Base-by-base conservation (phyloP, 208 protist species). In the Crithidia sp. region DNA sequence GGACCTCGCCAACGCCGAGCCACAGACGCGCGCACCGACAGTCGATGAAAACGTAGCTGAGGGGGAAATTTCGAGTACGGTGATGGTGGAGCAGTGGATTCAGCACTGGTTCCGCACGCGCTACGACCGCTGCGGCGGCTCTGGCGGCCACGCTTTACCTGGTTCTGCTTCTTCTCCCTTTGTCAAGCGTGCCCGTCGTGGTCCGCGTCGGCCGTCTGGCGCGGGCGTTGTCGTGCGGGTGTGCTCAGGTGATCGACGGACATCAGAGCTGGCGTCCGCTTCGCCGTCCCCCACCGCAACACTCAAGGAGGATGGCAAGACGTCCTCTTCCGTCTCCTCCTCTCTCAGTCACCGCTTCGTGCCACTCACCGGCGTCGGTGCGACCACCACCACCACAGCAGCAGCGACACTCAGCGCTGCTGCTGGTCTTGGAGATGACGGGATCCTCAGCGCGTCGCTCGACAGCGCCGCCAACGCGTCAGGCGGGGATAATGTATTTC, bases 61-160 rank as follows among this genome's bases (percentile, higher is more conserved):
- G 6, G 37, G 10, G 7, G n/a, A 59, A 7, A 39, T 7, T 28
- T 12, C 37, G 12, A 54, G 45, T 2, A 49, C 53, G 19, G 16
- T 17, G 0, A 41, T 53, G 40, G 53, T 70, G 16, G 53, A 47
- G 43, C 39, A n/a, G 65, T 70, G 65, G 65, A 70, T 70, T 4
- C 65, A 70, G 53, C 65, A 53, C 4, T 70, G 65, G 65, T 70
- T 70, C 28, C 53, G 52, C 65, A 5, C 55, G n/a, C 65, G 65
- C 41, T 70, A 70, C 53, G 41, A 70, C 54, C 4, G 41, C 13
- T 28, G 28, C 28, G 28, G 28, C 28, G 28, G 28, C 28, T 28
- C 28, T 28, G 28, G 28, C 28, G n/a, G 40, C 17, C 40, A 70
- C 17, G 19, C 7, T 0, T 2, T 5, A n/a, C 43, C 43, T 0